A percentile compares a stretch with the other conserved stretches of the same genome.
These are phyloP conservation scores for Plasmodium gonderi DNA, from an alignment of 169 alveolate genomes.

Conservation along the genomic window DNA sequence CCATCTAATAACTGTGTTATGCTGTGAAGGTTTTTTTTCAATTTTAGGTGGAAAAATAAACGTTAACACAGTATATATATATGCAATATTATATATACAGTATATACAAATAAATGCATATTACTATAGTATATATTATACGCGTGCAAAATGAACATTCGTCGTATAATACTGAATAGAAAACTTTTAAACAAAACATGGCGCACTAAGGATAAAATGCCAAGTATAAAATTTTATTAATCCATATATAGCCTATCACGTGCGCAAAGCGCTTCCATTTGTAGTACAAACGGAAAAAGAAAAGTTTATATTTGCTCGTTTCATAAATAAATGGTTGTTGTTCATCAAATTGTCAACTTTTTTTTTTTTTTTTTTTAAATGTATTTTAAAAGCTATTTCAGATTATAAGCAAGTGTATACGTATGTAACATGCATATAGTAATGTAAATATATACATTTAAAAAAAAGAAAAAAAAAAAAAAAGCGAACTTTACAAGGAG, in stretches of 20 bases:
- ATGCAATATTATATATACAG: no score
- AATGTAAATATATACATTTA: background rate
- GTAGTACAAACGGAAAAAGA: slow-evolving; percentile 16
- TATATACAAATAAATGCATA: no score
- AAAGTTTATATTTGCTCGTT: background rate
- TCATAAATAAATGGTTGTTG: slow-evolving; percentile 26
- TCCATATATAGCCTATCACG: slow-evolving; percentile 22
- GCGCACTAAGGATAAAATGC: slow-evolving; percentile 32
- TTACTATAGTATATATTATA: no score
- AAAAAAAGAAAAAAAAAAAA: slow-evolving; percentile 18
- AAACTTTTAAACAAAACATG: slow-evolving; percentile 13
- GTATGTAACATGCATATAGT: background rate
- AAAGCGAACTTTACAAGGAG: slow-evolving; percentile 21
- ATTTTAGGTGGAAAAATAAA: background rate
- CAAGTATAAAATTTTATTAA: background rate
- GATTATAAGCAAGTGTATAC: background rate
- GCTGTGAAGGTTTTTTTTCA: slow-evolving; percentile 16
- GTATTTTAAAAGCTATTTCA: slow-evolving; percentile 47
- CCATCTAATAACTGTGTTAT: background rate
- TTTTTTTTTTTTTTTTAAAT: slow-evolving; percentile 14
- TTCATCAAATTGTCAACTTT: slow-evolving; percentile 10
- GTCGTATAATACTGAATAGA: slow-evolving; percentile 1
- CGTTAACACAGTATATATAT: background rate
- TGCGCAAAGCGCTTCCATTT: slow-evolving; percentile 40
- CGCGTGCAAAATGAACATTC: slow-evolving; percentile 1